Evolutionary conservation across 331 rosid genomes (phyloP), one percentile per base, ranked within the genome.

Genomic region (Rhamnella rubrinervis): DNA sequence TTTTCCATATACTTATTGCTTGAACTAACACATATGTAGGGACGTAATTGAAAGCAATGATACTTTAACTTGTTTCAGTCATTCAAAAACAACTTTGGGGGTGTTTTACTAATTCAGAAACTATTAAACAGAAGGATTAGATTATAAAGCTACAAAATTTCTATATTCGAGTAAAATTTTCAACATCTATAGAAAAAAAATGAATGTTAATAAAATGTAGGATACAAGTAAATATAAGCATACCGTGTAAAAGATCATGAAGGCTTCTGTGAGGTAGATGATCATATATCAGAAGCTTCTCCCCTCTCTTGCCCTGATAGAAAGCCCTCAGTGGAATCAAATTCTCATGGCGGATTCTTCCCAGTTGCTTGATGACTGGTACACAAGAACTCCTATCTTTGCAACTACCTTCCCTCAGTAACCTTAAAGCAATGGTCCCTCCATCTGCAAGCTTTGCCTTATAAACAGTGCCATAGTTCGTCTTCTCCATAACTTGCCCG

Each of bases 381-480:
- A 89, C 78, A 65, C 99, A 89, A 13, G 85, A 85, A 72, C 67
- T 81, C 79, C 83, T 84, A 74, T 95, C 99, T 75, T 84, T 95
- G 85, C 96, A 95, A 78, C 93, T 87, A 63, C 92, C 97, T 85
- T 95, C 99, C 41, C 92, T 88, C 85, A 95, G 76, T 65, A 95
- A 70, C 80, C 96, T 95, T 78, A 95, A 74, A 69, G 93, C 95
- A 55, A 95, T 95, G 51, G 93, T 83, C 23, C 90, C 85, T 49
- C 99, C 99, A 76, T 95, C 96, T 19, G 96, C 85, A 64, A 95
- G 99, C 79, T 95, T 95, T 18, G 99, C 99, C 81, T 95, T 95
- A 72, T 95, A 95, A 52, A 88, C 89, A 6, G 99, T 95, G 59
- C 99, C 97, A 81, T 95, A 95, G 76, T 84, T 80, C 7, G 97